phyloP scores from a whole-genome alignment of 1,139 yeast genomes.

The Spathaspora sp. region DNA sequence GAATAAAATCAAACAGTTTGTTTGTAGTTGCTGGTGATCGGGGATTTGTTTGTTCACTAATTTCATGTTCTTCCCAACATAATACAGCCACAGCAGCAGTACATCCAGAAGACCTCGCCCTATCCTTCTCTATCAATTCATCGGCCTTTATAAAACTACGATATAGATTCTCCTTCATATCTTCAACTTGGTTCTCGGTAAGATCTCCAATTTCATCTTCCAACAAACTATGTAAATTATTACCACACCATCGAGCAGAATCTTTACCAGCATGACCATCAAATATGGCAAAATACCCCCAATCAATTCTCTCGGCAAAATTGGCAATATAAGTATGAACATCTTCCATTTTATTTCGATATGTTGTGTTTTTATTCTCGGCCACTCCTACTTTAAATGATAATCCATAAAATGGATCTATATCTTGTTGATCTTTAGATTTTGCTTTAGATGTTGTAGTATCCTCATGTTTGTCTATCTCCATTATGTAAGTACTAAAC shows the following conservation, averaged over 20 bases:
- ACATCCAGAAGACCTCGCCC: constrained; percentile 75
- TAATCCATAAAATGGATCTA: constrained; percentile 48
- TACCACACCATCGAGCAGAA: constrained; percentile 95
- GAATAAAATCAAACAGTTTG: constrained; percentile 42
- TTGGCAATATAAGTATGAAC: constrained; percentile 93
- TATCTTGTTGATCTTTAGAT: neutral
- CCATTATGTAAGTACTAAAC: neutral
- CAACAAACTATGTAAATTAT: constrained; percentile 69
- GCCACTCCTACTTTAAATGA: constrained; percentile 84
- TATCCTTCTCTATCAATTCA: constrained; percentile 57
- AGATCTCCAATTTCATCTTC: constrained; percentile 47
- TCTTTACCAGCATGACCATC: constrained; percentile 98
- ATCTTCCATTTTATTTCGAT: constrained; percentile 92
- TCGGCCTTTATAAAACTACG: constrained; percentile 75
- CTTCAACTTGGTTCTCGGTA: neutral
- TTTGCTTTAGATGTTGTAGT: neutral
- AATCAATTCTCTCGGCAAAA: constrained; percentile 83
- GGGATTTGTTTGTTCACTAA: constrained; percentile 16
- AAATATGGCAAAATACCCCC: constrained; percentile 95
- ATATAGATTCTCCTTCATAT: constrained; percentile 49
- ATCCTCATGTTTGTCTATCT: neutral
- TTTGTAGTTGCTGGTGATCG: neutral
- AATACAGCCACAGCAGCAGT: constrained; percentile 95
- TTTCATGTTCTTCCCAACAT: constrained; percentile 69
- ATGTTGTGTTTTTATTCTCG: constrained; percentile 79